Percentiles rank a stretch among this genome's conserved stretches.
phyloP scores from a whole-genome alignment of 306 rosid genomes.

The Echinosophora koreensis region DNA sequence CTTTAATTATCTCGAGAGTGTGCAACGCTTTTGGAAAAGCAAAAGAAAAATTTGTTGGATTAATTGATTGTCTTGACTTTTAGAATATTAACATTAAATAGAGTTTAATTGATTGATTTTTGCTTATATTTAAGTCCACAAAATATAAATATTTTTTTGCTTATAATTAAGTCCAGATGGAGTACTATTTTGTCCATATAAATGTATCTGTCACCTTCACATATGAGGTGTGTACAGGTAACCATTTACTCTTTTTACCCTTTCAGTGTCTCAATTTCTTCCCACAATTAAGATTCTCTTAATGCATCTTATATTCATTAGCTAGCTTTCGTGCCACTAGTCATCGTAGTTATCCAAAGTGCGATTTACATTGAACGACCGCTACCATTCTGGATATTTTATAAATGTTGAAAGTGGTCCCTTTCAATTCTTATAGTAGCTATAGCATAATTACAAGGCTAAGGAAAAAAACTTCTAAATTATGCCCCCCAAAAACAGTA shows the following conservation, averaged over 20 bases:
- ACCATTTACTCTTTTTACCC: conserved; percentile 32
- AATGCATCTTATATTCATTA: conserved; percentile 40
- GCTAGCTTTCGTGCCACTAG: conserved; percentile 46
- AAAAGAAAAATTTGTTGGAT: too few species aligned
- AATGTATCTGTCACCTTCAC: conserved; percentile 45
- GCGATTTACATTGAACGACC: conserved; percentile 39
- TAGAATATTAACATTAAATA: too few species aligned
- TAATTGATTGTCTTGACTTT: too few species aligned
- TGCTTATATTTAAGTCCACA: too few species aligned
- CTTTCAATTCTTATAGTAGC: conserved; percentile 32
- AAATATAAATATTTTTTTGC: too few species aligned
- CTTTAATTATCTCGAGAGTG: too few species aligned
- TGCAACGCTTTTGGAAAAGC: too few species aligned
- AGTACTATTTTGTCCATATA: conserved; percentile 33
- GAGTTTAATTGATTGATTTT: too few species aligned
- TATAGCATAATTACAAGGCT: conserved; percentile 2
- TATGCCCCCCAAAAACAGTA: conserved; percentile 30
- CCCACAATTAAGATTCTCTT: conserved; percentile 29
- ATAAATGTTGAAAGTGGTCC: conserved; percentile 39
- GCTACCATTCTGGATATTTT: conserved; percentile 21
- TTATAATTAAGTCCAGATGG: too few species aligned
- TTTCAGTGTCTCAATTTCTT: conserved; percentile 24
- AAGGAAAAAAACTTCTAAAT: conserved; percentile 12
- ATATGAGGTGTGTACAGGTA: conserved; percentile 5
- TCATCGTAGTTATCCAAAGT: conserved; percentile 49